Evolutionary conservation across 164 flowering plant species (phyloP).

Genomic region (Sedum album): DNA sequence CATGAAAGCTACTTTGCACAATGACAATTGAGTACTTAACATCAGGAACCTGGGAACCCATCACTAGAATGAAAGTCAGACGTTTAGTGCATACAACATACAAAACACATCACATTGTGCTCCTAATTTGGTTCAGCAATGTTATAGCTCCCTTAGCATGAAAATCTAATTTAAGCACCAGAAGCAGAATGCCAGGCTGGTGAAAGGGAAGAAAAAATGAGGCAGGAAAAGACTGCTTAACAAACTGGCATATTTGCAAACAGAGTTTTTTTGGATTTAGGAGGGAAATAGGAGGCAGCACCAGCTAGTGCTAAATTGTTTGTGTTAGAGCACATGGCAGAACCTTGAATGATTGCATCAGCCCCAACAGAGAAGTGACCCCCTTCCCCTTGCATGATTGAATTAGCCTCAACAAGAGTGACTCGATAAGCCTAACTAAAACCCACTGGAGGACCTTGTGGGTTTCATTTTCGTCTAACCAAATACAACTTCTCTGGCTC

Average conservation of each 20-base stretch:
- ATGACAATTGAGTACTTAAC: neutral
- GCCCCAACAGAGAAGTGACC: conserved; percentile 1
- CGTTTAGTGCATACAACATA: neutral
- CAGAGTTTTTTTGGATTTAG: neutral
- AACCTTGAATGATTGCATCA: neutral
- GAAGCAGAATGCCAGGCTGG: neutral
- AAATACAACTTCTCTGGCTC: neutral
- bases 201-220: neutral
- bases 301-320: conserved; percentile 1
- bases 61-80: neutral
- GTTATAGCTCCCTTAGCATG: neutral
- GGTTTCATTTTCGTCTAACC: neutral
- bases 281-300: neutral
- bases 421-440: neutral
- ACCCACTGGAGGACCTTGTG: neutral
- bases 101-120: neutral
- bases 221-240: neutral
- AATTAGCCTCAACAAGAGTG: too few species aligned
- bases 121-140: neutral
- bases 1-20: neutral
- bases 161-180: neutral
- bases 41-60: neutral
- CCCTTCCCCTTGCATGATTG: too few species aligned
- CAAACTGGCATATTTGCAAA: neutral
- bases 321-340: neutral